Conservation (phyloP, 805 yeast species). For the Yamadazyma endophytica region DNA sequence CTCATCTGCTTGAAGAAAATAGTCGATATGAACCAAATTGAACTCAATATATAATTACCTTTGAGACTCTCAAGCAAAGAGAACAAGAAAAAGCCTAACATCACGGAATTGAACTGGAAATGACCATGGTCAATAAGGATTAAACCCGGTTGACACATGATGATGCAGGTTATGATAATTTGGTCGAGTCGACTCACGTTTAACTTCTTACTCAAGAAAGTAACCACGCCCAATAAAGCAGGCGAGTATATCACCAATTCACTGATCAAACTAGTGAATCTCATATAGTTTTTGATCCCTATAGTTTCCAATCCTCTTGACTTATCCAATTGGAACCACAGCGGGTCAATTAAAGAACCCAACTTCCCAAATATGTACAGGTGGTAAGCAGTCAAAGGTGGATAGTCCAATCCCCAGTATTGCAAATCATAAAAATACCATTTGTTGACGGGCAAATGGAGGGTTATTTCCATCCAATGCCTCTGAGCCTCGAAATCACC, state of each 20-base stretch:
- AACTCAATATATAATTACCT: conserved; percentile 62
- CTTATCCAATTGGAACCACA: conserved; percentile 70
- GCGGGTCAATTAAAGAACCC: conserved; percentile 58
- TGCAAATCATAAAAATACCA: conserved; percentile 91
- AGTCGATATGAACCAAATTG: conserved; percentile 73
- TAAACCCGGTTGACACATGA: conserved; percentile 81
- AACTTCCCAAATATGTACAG: conserved; percentile 74
- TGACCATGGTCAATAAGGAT: conserved; percentile 93
- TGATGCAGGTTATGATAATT: conserved; percentile 68
- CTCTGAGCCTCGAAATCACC: conserved; percentile 99
- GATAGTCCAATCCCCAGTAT: conserved; percentile 97
- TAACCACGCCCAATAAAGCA: conserved; percentile 66
- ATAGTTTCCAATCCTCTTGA: conserved; percentile 75
- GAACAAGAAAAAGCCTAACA: conserved; percentile 80
- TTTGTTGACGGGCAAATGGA: conserved; percentile 59
- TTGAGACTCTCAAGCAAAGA: conserved; percentile 63
- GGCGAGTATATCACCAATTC: conserved; percentile 77
- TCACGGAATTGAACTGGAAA: conserved; percentile 90
- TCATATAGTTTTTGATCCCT: conserved; percentile 77
- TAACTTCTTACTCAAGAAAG: conserved; percentile 61
- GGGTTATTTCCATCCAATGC: conserved; percentile 95
- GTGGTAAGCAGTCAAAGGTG: conserved; percentile 94
- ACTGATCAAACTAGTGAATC: conserved; percentile 71
- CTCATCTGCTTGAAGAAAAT: conserved; percentile 94
- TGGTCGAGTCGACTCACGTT: conserved; percentile 67